A percentile compares a stretch with the other conserved stretches of the same genome.
Conservation (phyloP, 169 alveolate genomes). For the Amoebophrya sp. region DNA sequence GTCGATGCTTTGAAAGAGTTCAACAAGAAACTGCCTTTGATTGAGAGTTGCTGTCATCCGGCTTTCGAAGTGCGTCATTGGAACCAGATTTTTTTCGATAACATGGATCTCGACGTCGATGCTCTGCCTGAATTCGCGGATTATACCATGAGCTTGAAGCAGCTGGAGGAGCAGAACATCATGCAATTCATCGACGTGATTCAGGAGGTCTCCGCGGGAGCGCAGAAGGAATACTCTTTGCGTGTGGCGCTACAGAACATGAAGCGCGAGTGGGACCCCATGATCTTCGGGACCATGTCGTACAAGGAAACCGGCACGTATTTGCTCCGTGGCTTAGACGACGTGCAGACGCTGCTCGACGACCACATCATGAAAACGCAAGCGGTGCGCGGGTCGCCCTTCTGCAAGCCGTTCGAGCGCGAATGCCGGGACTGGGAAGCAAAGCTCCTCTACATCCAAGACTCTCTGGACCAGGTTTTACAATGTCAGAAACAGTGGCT, state of each 20-base stretch:
- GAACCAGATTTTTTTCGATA: neutral
- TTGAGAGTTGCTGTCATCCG: neutral
- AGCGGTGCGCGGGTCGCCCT: conserved; percentile 72
- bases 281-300: conserved; percentile 55
- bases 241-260: neutral
- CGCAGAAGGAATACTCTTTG: neutral
- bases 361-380: conserved; percentile 67
- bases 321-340: conserved; percentile 60
- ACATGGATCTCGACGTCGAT: neutral
- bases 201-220: neutral
- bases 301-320: conserved; percentile 58
- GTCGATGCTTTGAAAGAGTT: neutral
- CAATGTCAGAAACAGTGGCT: conserved; percentile 77
- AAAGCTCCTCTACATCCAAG: conserved; percentile 58
- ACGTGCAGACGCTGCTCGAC: conserved; percentile 65
- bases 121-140: neutral
- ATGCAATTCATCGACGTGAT: neutral
- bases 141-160: neutral
- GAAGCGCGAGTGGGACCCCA: conserved; percentile 40
- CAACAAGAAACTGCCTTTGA: neutral
- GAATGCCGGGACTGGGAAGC: conserved; percentile 75
- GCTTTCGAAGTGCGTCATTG: neutral
- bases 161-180: neutral
- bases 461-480: conserved; percentile 38
- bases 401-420: conserved; percentile 67